A percentile compares a stretch with the other conserved stretches of the same genome.
phyloP scores from a whole-genome alignment of 495 filamentous ascomycete species.

The Penicillium pulvis region DNA sequence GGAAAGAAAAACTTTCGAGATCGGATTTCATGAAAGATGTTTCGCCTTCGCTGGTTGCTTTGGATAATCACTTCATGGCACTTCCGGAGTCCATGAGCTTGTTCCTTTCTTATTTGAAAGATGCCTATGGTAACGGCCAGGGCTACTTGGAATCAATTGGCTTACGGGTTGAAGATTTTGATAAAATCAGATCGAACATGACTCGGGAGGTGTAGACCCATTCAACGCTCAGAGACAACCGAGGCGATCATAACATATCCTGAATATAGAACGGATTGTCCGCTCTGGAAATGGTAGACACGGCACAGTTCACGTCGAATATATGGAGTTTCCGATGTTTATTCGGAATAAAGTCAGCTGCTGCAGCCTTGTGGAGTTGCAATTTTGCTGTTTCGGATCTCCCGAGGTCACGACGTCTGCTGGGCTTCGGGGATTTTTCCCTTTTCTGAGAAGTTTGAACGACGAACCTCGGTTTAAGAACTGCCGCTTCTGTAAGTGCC shows the following conservation, averaged over 20 bases:
- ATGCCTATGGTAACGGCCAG: no score
- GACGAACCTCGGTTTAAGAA: not conserved
- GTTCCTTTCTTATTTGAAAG: no score
- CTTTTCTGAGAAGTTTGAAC: not conserved
- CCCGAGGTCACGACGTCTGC: not conserved
- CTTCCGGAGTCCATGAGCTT: no score
- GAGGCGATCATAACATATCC: not conserved
- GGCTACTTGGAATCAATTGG: no score
- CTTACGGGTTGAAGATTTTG: no score
- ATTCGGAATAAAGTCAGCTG: not conserved
- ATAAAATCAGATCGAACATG: no score
- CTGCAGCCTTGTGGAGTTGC: not conserved
- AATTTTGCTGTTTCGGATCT: not conserved
- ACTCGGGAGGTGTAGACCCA: no score
- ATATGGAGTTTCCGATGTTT: not conserved
- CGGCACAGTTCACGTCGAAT: not conserved
- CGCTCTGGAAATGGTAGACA: not conserved
- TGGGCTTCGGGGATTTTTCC: not conserved
- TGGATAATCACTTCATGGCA: no score
- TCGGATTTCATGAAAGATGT: no score
- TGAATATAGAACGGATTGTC: not conserved
- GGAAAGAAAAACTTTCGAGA: no score
- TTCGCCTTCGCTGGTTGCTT: no score
- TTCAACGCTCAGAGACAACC: no score
- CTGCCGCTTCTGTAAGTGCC: not conserved